Base-by-base conservation (phyloP, 805 yeast species). In the Ogataea saltuana region DNA sequence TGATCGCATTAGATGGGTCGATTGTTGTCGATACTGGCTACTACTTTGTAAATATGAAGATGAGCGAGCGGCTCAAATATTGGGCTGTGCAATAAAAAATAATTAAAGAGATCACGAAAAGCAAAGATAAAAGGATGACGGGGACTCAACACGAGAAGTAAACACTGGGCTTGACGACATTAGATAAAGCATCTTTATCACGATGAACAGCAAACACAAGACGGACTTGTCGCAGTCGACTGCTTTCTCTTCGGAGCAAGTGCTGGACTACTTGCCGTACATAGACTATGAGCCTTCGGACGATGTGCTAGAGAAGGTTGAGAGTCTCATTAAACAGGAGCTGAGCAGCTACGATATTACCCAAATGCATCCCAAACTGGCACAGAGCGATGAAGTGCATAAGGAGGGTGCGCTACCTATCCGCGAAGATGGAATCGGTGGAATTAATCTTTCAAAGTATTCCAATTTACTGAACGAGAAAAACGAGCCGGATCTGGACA, bases 291-390 rank as follows among this genome's bases (percentile, higher is more conserved):
- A 56, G 19, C 50, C 56, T 2, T 41, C 55, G 3, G 43, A 50
- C 20, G 51, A 49, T 10, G 42, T 52, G n/a, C 22, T 55, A 23
- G 38, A 37, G 3, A 35, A 46, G 21, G 55, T 55, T 5, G 53
- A 56, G 22, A 51, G 47, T 3, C 35, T 59, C 45, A 50, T 59
- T 3, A 47, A 44, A 25, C 49, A 53, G 33, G 63, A 59, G 40
- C 33, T 55, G 11, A 47, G 42, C 34, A 41, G 40, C 11, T 46
- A 41, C 27, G 47, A 49, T 27, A 18, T 49, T 21, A 19, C 41
- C 7, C 46, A 37, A 23, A 12, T 51, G 27, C 56, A 53, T 40
- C 54, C 53, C 8, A 39, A 33, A 13, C 20, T 51, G 4, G 33
- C 34, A 7, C 21, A 25, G 7, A 18, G 27, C 37, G 39, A 13